Evolutionary conservation across 352 stramenopile species (phyloP).

Genomic region (Globisporangium perplexum): DNA sequence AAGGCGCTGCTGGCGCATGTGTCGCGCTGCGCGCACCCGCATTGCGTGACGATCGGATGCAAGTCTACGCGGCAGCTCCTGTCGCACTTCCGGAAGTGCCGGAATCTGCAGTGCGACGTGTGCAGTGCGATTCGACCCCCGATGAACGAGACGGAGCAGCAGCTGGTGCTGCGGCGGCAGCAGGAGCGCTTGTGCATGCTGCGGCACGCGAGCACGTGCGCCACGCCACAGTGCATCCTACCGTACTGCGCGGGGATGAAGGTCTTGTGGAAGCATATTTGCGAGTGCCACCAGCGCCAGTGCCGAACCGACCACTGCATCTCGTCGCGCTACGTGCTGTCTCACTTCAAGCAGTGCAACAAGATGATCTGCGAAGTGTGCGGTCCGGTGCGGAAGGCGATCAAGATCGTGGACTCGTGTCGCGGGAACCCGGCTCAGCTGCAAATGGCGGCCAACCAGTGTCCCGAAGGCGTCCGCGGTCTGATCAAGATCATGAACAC

Average conservation of each 20-base stretch:
- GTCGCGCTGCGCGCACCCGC: constrained; percentile 75
- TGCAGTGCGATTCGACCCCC: constrained; percentile 84
- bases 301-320: constrained; percentile 87
- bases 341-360: constrained; percentile 89
- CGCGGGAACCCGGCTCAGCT: constrained; percentile 69
- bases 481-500: constrained; percentile 90
- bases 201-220: constrained; percentile 78
- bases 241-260: constrained; percentile 88
- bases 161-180: constrained; percentile 76
- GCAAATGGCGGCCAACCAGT: constrained; percentile 60
- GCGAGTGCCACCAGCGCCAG: constrained; percentile 83
- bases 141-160: constrained; percentile 85
- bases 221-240: constrained; percentile 58
- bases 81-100: constrained; percentile 85
- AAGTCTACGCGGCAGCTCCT: constrained; percentile 84
- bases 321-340: constrained; percentile 84
- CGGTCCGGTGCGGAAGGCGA: constrained; percentile 79
- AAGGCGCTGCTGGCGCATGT: constrained; percentile 80
- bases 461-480: constrained; percentile 65
- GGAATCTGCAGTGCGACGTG: constrained; percentile 83
- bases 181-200: constrained; percentile 87
- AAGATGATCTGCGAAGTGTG: constrained; percentile 90
- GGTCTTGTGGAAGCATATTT: constrained; percentile 89
- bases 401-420: constrained; percentile 85
- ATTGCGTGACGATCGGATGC: constrained; percentile 84